Base-by-base conservation (phyloP, 306 rosid genomes). In the Arachis hypogaea region DNA sequence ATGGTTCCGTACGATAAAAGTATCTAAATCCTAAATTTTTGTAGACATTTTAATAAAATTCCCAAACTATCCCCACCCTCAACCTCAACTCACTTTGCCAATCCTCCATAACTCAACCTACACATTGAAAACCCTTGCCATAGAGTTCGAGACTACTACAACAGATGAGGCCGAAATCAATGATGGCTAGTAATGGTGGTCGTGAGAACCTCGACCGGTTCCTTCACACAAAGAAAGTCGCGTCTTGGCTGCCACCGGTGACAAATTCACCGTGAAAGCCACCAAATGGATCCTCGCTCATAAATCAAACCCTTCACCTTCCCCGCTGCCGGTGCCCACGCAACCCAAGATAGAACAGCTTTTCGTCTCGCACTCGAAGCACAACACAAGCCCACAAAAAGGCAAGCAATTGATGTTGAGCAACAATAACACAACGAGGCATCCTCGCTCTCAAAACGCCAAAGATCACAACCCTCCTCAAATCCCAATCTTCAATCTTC, bases 311-410 rank as follows among this genome's bases (percentile, higher is more conserved):
- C 0, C 73, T 30, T 12, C 69, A 42, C 42, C 42, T 51, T 14
- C 55, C 9, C 43, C 57, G 7, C 78, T 28, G n/a, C 84, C 9
- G 42, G 69, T 7, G 66, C 42, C 88, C 12, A 12, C 74, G 47
- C 98, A 89, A 67, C 90, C 97, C 29, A 92, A 85, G 29, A 92
- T 92, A 55, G 87, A 92, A n/a, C 92, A 86, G n/a, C 88, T 88
- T 83, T 89, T 92, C 88, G 71, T 36, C 16, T 59, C 78, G 60
- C 89, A 81, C 8, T 58, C 90, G 75, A 71, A 33, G 38, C 38
- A 33, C 22, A 0, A 0, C 22, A 22, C 14, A 22, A 22, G 22
- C 22, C 22, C 22, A 22, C 22, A 22, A 2, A 2, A 33, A 33
- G 38, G 38, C 38, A 43, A 43, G 8, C 7, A 3, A 12, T 9